Percentiles rank a stretch among this genome's conserved stretches.
These are phyloP conservation scores for Polychaeton citri DNA, from an alignment of 2,329 filamentous ascomycete species.

Conservation along the genomic window DNA sequence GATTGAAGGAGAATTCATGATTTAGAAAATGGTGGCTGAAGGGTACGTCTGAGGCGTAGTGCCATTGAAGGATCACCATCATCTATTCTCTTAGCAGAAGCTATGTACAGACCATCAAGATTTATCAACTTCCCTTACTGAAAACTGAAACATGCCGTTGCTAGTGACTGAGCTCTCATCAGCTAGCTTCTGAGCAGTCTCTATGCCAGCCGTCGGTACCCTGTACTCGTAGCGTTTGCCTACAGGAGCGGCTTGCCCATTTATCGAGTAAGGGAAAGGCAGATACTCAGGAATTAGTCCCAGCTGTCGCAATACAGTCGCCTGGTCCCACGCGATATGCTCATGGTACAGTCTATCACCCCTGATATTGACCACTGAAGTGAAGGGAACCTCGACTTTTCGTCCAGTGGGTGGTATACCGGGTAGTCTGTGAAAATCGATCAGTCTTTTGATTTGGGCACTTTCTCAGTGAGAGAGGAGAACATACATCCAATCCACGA, in stretches of 20 bases:
- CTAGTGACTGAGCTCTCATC: slow-evolving; percentile 27
- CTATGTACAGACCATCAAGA: no score
- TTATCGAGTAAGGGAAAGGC: slow-evolving; percentile 32
- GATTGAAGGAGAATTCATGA: no score
- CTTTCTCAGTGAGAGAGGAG: background rate
- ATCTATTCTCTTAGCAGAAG: no score
- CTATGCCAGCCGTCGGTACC: no score
- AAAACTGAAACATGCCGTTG: slow-evolving; percentile 28
- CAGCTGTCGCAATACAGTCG: slow-evolving; percentile 42
- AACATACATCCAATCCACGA: slow-evolving; percentile 46
- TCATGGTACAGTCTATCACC: slow-evolving; percentile 42
- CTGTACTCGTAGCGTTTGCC: slow-evolving; percentile 28
- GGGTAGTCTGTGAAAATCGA: no score
- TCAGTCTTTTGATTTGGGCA: slow-evolving; percentile 33
- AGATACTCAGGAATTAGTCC: slow-evolving; percentile 44
- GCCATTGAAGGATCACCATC: no score
- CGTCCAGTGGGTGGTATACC: slow-evolving; percentile 43
- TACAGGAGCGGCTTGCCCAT: slow-evolving; percentile 27
- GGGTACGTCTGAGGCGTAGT: no score
- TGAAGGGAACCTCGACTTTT: slow-evolving; percentile 41
- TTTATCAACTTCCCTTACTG: no score
- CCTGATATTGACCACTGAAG: slow-evolving; percentile 41
- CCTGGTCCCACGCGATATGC: slow-evolving; percentile 49
- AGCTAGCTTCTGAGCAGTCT: slow-evolving; percentile 29
- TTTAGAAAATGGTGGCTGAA: no score